Evolutionary conservation across 2,329 filamentous ascomycete genomes (phyloP).

Genomic region (Alternaria consortialis): DNA sequence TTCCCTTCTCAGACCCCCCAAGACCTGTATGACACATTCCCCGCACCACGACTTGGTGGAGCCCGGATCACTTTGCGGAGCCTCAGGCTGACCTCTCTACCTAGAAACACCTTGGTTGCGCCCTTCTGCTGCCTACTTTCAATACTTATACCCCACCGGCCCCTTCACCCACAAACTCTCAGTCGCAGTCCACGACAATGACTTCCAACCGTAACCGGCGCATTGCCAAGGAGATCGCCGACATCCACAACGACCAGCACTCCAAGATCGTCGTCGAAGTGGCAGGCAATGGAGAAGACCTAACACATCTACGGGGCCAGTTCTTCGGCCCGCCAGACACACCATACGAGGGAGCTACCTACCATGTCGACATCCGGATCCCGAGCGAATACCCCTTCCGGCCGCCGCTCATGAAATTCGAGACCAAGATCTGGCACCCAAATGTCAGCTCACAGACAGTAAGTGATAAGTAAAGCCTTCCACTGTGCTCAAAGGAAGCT

Average conservation of each 20-base stretch:
- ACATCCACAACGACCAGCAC: constrained; percentile 76
- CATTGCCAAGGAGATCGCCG: constrained; percentile 78
- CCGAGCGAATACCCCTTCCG: constrained; percentile 92
- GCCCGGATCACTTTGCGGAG: constrained; percentile 7
- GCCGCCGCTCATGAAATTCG: constrained; percentile 88
- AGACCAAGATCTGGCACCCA: constrained; percentile 95
- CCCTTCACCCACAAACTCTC: not conserved
- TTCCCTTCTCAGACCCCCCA: constrained; percentile 17
- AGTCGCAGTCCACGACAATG: constrained; percentile 52
- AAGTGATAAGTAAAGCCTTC: constrained; percentile 47
- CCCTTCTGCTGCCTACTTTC: constrained; percentile 14
- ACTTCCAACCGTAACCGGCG: constrained; percentile 66
- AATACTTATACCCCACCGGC: constrained; percentile 8
- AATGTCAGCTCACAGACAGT: constrained; percentile 96
- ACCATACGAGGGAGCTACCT: constrained; percentile 88
- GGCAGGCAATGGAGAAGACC: constrained; percentile 69
- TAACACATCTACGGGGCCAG: constrained; percentile 83
- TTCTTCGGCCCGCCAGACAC: constrained; percentile 91
- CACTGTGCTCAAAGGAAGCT: constrained; percentile 20
- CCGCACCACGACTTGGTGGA: constrained; percentile 7
- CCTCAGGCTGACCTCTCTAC: constrained; percentile 20
- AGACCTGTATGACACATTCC: constrained; percentile 17
- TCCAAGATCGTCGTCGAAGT: constrained; percentile 79
- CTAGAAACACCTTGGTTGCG: constrained; percentile 14
- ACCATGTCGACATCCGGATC: constrained; percentile 83